Percentiles rank a stretch among this genome's conserved stretches.
These are phyloP conservation scores for Asterophora lycoperdoides DNA, from an alignment of 768 basidiomycete species.

Conservation along the genomic window DNA sequence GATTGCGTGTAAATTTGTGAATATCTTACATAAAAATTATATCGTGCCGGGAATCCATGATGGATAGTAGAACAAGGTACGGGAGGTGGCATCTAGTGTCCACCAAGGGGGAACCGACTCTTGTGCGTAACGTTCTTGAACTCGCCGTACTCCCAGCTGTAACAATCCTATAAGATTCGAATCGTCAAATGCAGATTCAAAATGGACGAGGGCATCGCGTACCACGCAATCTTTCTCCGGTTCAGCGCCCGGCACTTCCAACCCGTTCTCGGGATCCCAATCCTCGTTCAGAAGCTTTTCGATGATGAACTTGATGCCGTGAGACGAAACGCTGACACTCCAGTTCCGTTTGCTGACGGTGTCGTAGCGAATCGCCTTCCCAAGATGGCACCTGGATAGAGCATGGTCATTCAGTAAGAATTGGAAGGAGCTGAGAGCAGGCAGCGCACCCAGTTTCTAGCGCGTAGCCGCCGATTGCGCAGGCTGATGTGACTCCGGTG, in stretches of 20 bases:
- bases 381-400: conserved; percentile 71
- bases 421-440: not conserved
- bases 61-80: not conserved
- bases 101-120: not conserved
- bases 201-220: not conserved
- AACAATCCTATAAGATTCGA: conserved; percentile 53
- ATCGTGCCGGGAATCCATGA: not conserved
- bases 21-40: not conserved
- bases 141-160: conserved; percentile 63
- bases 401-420: conserved; percentile 1
- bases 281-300: conserved; percentile 42
- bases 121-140: conserved; percentile 24
- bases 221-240: conserved; percentile 66
- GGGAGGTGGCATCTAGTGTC: not conserved
- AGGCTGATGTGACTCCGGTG: conserved; percentile 57
- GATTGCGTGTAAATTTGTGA: not conserved
- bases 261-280: conserved; percentile 31
- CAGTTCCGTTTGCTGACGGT: conserved; percentile 79
- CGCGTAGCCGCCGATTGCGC: conserved; percentile 68
- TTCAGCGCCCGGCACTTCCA: conserved; percentile 43
- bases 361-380: conserved; percentile 79
- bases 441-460: conserved; percentile 57
- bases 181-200: not conserved
- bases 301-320: conserved; percentile 66
- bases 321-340: conserved; percentile 71